A percentile compares a stretch with the other conserved stretches of the same genome.
These are phyloP conservation scores for Podospora bellae-mahoneyi DNA, from an alignment of 495 filamentous ascomycete genomes.

Conservation along the genomic window DNA sequence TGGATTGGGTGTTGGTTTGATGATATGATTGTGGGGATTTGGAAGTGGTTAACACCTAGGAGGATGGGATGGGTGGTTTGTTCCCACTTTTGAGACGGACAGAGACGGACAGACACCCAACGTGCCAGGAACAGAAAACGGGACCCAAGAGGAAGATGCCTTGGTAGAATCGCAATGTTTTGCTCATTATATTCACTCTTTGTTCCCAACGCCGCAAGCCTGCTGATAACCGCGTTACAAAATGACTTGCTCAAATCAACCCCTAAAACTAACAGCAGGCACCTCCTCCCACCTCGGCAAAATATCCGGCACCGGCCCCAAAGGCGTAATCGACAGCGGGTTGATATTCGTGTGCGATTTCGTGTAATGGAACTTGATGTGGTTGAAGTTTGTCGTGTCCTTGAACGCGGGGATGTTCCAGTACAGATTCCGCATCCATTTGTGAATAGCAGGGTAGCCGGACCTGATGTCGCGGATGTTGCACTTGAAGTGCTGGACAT, in stretches of 20 bases:
- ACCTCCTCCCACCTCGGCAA: constrained; percentile 45
- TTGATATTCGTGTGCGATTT: constrained; percentile 57
- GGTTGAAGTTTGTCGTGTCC: constrained; percentile 65
- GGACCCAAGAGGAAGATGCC: background rate
- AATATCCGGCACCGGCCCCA: constrained; percentile 64
- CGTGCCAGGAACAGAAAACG: background rate
- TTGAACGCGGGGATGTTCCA: constrained; percentile 67
- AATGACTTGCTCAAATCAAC: background rate
- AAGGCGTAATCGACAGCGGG: constrained; percentile 58
- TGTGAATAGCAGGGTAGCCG: constrained; percentile 66
- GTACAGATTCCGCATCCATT: constrained; percentile 68
- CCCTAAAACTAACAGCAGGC: constrained; percentile 24
- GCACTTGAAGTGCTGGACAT: constrained; percentile 65
- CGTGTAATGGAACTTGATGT: constrained; percentile 57
- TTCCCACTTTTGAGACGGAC: background rate
- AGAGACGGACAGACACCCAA: background rate
- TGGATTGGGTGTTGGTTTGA: constrained; percentile 65
- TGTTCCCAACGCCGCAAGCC: background rate
- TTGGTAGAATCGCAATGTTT: background rate
- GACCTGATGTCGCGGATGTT: constrained; percentile 67
- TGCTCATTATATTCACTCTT: background rate
- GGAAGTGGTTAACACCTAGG: no score
- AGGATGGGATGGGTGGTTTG: background rate
- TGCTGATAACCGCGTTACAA: no score
- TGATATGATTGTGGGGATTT: no score